Conservation (phyloP, 257 asterid species). For the Solanum clarkiae region DNA sequence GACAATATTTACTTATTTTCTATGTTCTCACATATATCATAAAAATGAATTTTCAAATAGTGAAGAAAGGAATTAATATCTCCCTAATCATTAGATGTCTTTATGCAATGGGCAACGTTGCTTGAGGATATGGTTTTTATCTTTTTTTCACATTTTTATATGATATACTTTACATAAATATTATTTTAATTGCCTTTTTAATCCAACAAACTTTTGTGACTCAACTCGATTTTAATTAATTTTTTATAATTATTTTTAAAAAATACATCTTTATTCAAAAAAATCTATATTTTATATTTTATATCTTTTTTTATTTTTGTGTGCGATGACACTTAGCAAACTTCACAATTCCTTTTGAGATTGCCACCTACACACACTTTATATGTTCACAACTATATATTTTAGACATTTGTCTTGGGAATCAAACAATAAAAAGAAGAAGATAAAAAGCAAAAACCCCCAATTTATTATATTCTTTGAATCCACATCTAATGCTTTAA, state of each 20-base stretch:
- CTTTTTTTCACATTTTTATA: not conserved
- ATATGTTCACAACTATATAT: not conserved
- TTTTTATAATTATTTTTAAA: too few species aligned
- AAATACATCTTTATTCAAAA: too few species aligned
- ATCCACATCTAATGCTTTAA: not conserved
- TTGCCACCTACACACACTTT: not conserved
- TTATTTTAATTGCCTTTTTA: not conserved
- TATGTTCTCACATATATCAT: too few species aligned
- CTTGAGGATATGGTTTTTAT: not conserved
- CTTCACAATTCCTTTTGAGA: not conserved
- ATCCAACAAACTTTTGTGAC: fast-evolving
- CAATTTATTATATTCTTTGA: not conserved
- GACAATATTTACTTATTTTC: too few species aligned
- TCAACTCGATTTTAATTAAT: too few species aligned
- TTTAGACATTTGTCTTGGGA: not conserved
- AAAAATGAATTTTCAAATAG: not conserved
- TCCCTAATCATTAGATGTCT: not conserved
- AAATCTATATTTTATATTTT: too few species aligned
- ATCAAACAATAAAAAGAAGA: not conserved
- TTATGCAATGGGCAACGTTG: not conserved
- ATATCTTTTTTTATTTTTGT: too few species aligned
- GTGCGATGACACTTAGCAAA: not conserved
- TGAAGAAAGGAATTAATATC: not conserved
- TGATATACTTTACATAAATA: not conserved
- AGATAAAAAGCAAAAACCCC: not conserved